Percentiles rank a stretch among this genome's conserved stretches.
These are phyloP conservation scores for Straminergon stramineum DNA, from an alignment of 225 moss, liverwort and hornwort genomes.

Conservation along the genomic window DNA sequence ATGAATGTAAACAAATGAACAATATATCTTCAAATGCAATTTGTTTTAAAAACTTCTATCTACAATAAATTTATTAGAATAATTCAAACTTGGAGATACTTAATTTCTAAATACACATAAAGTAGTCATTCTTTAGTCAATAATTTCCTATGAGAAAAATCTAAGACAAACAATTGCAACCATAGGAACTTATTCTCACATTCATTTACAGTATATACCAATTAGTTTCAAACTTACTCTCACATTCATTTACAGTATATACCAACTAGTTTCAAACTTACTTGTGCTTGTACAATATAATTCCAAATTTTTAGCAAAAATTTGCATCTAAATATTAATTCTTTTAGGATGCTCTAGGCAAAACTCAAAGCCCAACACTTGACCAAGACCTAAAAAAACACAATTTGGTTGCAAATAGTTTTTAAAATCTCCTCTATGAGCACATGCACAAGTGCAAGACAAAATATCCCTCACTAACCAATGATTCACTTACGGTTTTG, in stretches of 20 bases:
- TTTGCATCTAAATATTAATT: neutral
- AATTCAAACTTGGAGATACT: neutral
- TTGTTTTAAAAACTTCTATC: neutral
- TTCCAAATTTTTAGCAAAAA: neutral
- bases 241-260: neutral
- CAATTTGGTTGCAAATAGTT: neutral
- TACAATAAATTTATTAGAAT: neutral
- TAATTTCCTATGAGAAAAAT: neutral
- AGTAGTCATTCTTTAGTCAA: neutral
- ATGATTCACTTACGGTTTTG: no score
- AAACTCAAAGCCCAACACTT: neutral
- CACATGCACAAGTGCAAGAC: neutral
- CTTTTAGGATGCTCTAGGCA: neutral
- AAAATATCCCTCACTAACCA: rapidly evolving
- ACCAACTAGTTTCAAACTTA: neutral
- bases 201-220: neutral
- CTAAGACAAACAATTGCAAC: no score
- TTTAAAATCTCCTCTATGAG: neutral
- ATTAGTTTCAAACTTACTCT: neutral
- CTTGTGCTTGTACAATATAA: rapidly evolving
- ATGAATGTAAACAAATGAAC: neutral
- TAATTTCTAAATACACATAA: neutral
- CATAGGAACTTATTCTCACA: no score
- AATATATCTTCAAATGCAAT: no score
- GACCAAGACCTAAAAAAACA: neutral